Evolutionary conservation across 2,329 filamentous ascomycete genomes (phyloP), one percentile per base, ranked within the genome.

Genomic region (Neopestalotiopsis rosae): DNA sequence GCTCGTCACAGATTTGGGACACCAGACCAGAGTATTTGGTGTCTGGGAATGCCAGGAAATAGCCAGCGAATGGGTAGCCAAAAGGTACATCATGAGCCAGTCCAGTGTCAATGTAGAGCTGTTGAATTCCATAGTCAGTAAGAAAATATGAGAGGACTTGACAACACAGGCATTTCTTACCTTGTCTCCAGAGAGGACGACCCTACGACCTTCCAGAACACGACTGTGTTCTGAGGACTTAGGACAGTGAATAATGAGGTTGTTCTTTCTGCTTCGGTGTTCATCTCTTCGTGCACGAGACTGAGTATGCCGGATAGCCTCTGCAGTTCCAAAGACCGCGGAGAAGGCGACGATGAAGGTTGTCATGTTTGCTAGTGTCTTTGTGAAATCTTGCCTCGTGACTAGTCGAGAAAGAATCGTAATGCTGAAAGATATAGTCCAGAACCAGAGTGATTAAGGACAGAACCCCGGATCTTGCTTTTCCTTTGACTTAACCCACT

Each of bases 31-130:
- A 79, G 56, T 81, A 79, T 10, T 76, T 75, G 20, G 79, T 69
- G 6, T 87, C 86, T 4, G 87, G 87, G 71, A 88, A 89, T 0
- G 86, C 84, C 13, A 89, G 80, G 72, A 84, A 89, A 72, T 89
- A 89, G 17, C 87, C 87, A 2, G 86, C 81, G 72, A 87, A 89
- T 0, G 84, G 82, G 73, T 89, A 86, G 1, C 59, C 59, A 62
- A 62, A 62, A 5, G 59, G 87, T 1, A 85, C 84, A 65, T 77
- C 73, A 42, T 79, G 73, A 49, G 80, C 71, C 62, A 75, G 69
- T 45, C 79, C 81, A 4, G 82, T 85, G 72, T 87, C 86, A 30
- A 87, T 81, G 72, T 85, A 86, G 32, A 87, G 76, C 78, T 82
- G 66, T 52, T 10, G 49, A 40, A 40, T 9, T 12, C 30, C 9